Percentiles rank a stretch among this genome's conserved stretches.
Evolutionary conservation across 768 basidiomycete species (phyloP).

Genomic region (Termitomyces sp.): DNA sequence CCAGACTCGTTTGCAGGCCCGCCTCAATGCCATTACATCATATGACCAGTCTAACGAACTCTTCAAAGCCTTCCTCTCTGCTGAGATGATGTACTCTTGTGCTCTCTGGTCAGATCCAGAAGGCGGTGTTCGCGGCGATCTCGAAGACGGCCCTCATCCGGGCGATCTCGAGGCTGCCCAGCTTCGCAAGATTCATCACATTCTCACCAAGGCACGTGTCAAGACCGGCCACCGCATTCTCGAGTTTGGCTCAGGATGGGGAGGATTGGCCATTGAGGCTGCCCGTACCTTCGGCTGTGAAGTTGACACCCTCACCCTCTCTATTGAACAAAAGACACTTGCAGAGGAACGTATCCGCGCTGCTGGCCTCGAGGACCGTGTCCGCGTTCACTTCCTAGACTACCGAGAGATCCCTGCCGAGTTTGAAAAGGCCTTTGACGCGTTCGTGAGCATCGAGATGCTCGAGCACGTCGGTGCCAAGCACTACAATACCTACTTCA

Average conservation of each 20-base stretch:
- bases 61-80: conserved; percentile 81
- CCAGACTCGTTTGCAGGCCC: conserved; percentile 67
- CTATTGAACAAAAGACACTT: conserved; percentile 80
- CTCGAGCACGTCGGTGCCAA: conserved; percentile 63
- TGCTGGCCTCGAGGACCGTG: conserved; percentile 66
- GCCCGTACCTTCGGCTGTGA: conserved; percentile 71
- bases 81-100: conserved; percentile 95
- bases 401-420: conserved; percentile 84
- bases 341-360: conserved; percentile 80
- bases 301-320: conserved; percentile 88
- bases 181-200: conserved; percentile 76
- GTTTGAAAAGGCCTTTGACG: conserved; percentile 79
- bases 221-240: conserved; percentile 77
- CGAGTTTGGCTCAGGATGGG: conserved; percentile 95
- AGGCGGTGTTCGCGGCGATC: conserved; percentile 73
- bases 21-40: conserved; percentile 80
- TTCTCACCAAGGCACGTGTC: conserved; percentile 74
- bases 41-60: conserved; percentile 94
- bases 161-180: conserved; percentile 83
- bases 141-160: conserved; percentile 48
- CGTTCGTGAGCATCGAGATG: conserved; percentile 80
- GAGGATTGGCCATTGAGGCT: conserved; percentile 85
- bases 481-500: conserved; percentile 69
- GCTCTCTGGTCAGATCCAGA: conserved; percentile 81
- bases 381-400: conserved; percentile 87